Conservation (phyloP, 345 rosid species). For the Eutrema heterophyllum region DNA sequence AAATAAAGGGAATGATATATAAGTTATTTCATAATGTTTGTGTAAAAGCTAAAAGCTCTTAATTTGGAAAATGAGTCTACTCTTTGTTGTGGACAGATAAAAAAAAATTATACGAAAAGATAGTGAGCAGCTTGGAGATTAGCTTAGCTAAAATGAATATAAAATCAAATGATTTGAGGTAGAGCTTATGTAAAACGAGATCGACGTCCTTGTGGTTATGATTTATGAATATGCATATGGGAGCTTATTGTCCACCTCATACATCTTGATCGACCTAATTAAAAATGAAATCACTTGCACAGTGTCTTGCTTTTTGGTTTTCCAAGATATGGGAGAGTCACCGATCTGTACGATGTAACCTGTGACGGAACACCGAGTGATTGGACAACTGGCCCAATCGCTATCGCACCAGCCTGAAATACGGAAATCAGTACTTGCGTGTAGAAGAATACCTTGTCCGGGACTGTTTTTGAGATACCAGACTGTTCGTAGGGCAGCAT, state of each 20-base stretch:
- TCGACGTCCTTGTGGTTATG: conserved; percentile 16
- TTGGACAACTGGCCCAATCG: no score
- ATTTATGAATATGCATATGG: no score
- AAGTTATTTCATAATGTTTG: background rate
- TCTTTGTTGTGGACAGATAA: background rate
- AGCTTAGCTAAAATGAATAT: background rate
- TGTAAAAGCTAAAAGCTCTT: background rate
- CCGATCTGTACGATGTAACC: no score
- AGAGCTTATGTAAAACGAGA: background rate
- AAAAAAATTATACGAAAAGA: background rate
- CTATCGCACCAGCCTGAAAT: no score
- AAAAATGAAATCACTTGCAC: background rate
- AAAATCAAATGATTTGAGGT: background rate
- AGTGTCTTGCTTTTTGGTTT: no score
- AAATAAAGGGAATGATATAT: background rate
- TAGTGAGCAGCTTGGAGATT: background rate
- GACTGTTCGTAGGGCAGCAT: no score
- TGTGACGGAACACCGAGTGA: no score
- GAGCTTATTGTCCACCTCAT: conserved; percentile 2
- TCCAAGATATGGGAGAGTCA: no score
- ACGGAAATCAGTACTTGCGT: no score
- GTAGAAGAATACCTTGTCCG: no score
- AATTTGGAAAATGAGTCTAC: background rate
- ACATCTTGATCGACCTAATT: background rate
- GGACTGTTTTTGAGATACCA: no score